Conservation (phyloP, 108 stramenopile genomes). For the Conticribra guillardii region DNA sequence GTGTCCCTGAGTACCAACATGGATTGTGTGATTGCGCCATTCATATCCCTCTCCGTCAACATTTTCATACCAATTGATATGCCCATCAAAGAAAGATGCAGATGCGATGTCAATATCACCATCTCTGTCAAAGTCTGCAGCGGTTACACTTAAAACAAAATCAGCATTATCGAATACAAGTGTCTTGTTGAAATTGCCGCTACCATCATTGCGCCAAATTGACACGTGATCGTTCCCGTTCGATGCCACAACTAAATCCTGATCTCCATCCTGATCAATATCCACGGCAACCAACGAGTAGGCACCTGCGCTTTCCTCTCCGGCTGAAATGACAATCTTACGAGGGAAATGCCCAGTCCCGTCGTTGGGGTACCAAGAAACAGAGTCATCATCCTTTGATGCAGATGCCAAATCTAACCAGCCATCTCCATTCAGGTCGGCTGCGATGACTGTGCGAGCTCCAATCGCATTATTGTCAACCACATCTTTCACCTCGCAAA, state of each 20-base stretch:
- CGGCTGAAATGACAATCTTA: constrained; percentile 12
- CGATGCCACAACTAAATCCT: constrained; percentile 22
- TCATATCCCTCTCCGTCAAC: constrained; percentile 26
- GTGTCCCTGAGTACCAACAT: constrained; percentile 12
- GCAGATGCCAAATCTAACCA: constrained; percentile 31
- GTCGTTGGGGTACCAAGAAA: constrained; percentile 45
- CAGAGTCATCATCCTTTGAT: constrained; percentile 23
- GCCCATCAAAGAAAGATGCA: constrained; percentile 24
- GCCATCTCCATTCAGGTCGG: constrained; percentile 38
- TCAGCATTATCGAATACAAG: constrained; percentile 29
- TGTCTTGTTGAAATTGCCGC: constrained; percentile 26
- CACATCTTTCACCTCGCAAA: constrained; percentile 28
- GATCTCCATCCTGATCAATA: constrained; percentile 31
- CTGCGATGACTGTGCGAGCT: constrained; percentile 28
- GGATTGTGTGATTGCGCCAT: constrained; percentile 23
- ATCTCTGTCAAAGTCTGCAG: constrained; percentile 34
- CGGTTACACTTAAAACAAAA: constrained; percentile 32
- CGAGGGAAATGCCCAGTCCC: constrained; percentile 12
- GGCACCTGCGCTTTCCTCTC: constrained; percentile 15
- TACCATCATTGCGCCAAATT: constrained; percentile 22
- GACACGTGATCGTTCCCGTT: constrained; percentile 28
- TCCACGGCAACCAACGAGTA: constrained; percentile 30
- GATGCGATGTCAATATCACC: constrained; percentile 36
- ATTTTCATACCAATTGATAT: constrained; percentile 35
- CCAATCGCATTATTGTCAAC: constrained; percentile 30